Percentiles rank a stretch among this genome's conserved stretches.
These are phyloP conservation scores for Spergularia marina DNA, from an alignment of 148 eudicot genomes.

Conservation along the genomic window DNA sequence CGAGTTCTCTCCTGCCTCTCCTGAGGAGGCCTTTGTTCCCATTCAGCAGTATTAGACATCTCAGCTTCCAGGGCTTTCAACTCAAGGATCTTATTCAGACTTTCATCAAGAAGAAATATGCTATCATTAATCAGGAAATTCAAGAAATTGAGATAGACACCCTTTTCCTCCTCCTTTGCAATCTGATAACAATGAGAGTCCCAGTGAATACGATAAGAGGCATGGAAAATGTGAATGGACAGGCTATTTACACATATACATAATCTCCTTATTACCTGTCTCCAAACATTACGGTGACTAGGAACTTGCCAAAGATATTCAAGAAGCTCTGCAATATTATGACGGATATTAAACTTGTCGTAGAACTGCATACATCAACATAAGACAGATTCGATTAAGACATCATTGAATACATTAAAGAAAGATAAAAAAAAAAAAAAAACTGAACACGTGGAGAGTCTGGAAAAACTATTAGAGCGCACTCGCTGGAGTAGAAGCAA, in stretches of 20 bases:
- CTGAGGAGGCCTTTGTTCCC: slow-evolving; percentile 91
- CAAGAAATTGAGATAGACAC: slow-evolving; percentile 91
- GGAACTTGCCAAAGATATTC: slow-evolving; percentile 99
- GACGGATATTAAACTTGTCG: slow-evolving; percentile 97
- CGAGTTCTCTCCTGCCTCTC: slow-evolving; percentile 99
- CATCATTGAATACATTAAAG: not conserved
- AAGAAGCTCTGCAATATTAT: slow-evolving; percentile 93
- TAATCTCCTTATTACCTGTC: slow-evolving; percentile 44
- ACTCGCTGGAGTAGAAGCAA: not conserved
- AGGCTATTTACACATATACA: not conserved
- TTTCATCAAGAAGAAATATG: slow-evolving; percentile 93
- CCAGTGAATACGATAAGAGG: slow-evolving; percentile 6
- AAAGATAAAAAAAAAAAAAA: not conserved
- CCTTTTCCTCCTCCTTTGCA: slow-evolving; percentile 96
- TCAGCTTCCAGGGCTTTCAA: slow-evolving; percentile 92
- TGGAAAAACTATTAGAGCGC: not conserved
- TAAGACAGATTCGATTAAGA: slow-evolving; percentile 10
- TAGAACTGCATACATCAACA: slow-evolving; percentile 65
- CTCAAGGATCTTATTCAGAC: slow-evolving; percentile 97
- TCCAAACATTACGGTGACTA: slow-evolving; percentile 92
- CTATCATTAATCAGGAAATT: slow-evolving; percentile 92
- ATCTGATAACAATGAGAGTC: slow-evolving; percentile 46
- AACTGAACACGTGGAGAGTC: not conserved
- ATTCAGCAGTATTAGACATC: slow-evolving; percentile 92
- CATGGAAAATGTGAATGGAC: not conserved